These are phyloP conservation scores for Theileria parva DNA, from an alignment of 169 alveolate genomes.

Conservation along the genomic window DNA sequence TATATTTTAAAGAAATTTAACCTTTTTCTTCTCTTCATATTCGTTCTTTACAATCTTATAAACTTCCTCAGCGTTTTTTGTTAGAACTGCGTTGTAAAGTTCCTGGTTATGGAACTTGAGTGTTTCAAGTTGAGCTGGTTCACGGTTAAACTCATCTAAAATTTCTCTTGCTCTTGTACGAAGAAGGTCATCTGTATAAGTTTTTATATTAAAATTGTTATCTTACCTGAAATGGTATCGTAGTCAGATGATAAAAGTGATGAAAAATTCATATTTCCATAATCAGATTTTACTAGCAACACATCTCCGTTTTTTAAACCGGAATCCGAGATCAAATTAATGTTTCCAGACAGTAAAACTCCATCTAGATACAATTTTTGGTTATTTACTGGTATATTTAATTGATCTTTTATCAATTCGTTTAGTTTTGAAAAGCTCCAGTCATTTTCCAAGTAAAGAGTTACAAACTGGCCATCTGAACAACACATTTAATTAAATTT, in stretches of 20 bases:
- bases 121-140: conserved; percentile 29
- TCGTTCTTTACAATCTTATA: conserved; percentile 20
- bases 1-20: background rate
- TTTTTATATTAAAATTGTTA: background rate
- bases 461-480: conserved; percentile 44
- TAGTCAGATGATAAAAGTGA: background rate
- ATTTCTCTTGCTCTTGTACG: conserved; percentile 30
- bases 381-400: conserved; percentile 27
- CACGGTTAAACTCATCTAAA: conserved; percentile 8
- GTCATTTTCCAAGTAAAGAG: conserved; percentile 58
- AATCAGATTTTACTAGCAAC: conserved; percentile 12
- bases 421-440: conserved; percentile 36
- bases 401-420: conserved; percentile 21
- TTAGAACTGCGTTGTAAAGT: conserved; percentile 28
- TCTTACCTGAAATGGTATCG: background rate
- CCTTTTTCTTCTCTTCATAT: conserved; percentile 9
- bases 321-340: conserved; percentile 15
- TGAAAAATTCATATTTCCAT: background rate
- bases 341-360: background rate
- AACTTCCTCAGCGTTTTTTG: conserved; percentile 24
- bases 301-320: conserved; percentile 38
- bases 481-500: background rate
- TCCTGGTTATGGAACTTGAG: conserved; percentile 7
- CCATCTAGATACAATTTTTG: conserved; percentile 49
- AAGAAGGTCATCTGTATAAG: conserved; percentile 12